Percentiles rank a stretch among this genome's conserved stretches.
phyloP scores from a whole-genome alignment of 2,329 filamentous ascomycete species.

The Aspergillus awamori region DNA sequence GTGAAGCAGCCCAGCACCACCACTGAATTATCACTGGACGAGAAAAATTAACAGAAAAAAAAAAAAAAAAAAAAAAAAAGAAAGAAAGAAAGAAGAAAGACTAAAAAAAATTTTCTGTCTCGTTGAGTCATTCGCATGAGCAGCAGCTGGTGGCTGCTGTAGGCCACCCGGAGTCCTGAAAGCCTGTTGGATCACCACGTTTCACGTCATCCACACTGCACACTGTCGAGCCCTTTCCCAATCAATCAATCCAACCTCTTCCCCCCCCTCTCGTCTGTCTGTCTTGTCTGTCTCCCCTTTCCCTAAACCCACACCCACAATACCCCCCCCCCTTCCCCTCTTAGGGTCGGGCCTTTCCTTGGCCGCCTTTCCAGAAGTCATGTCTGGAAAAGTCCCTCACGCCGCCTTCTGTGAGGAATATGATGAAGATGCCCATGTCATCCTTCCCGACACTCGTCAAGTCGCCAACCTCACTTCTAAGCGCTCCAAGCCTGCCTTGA shows the following conservation, averaged over 20 bases:
- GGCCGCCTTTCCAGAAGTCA: slow-evolving; percentile 34
- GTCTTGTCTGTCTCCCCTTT: no score
- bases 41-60: slow-evolving; percentile 11
- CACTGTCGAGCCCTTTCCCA: slow-evolving; percentile 21
- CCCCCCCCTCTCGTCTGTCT: slow-evolving; percentile 15
- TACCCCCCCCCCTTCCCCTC: neutral
- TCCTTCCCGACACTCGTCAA: slow-evolving; percentile 51
- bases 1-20: slow-evolving; percentile 8
- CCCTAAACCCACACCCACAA: neutral
- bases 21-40: slow-evolving; percentile 11
- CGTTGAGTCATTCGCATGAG: slow-evolving; percentile 27
- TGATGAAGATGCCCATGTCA: slow-evolving; percentile 48
- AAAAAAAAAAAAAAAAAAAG: slow-evolving; percentile 12
- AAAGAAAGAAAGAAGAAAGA: slow-evolving; percentile 7
- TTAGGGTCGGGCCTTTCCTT: slow-evolving; percentile 20
- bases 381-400: slow-evolving; percentile 44
- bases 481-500: slow-evolving; percentile 49
- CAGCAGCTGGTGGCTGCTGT: slow-evolving; percentile 27
- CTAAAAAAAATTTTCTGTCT: slow-evolving; percentile 18
- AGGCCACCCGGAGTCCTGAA: slow-evolving; percentile 23
- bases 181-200: slow-evolving; percentile 31
- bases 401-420: slow-evolving; percentile 53
- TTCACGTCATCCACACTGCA: slow-evolving; percentile 30
- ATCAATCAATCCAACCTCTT: slow-evolving; percentile 23
- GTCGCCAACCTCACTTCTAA: slow-evolving; percentile 56